Evolutionary conservation across 1,284 basidiomycete genomes (phyloP).

Genomic region (Microbotryum violaceum): DNA sequence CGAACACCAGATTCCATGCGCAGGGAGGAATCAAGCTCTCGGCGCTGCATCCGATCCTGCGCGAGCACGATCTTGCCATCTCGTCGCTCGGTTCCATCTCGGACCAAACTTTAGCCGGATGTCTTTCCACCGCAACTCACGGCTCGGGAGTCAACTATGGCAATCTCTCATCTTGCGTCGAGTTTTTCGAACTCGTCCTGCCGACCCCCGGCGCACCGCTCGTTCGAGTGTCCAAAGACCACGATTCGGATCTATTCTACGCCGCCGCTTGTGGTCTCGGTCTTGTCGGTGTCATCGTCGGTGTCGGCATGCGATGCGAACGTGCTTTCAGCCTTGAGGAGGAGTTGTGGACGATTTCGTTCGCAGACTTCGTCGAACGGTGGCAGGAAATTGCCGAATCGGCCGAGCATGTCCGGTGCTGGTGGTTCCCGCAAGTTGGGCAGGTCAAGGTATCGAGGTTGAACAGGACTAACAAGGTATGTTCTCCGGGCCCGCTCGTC

Average conservation of each 20-base stretch:
- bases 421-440: slow-evolving; percentile 86
- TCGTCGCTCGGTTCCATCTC: slow-evolving; percentile 92
- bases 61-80: slow-evolving; percentile 65
- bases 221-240: slow-evolving; percentile 58
- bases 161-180: slow-evolving; percentile 75
- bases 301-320: slow-evolving; percentile 70
- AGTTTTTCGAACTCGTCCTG: slow-evolving; percentile 63
- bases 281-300: slow-evolving; percentile 80
- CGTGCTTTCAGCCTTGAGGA: slow-evolving; percentile 77
- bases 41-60: slow-evolving; percentile 48
- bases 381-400: slow-evolving; percentile 55
- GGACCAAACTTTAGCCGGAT: slow-evolving; percentile 90
- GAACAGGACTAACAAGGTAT: slow-evolving; percentile 68
- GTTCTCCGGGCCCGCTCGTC: slow-evolving; percentile 35
- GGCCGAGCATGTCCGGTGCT: slow-evolving; percentile 81
- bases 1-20: slow-evolving; percentile 61
- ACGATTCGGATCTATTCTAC: slow-evolving; percentile 62
- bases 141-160: slow-evolving; percentile 76
- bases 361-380: slow-evolving; percentile 52
- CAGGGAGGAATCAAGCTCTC: slow-evolving; percentile 73
- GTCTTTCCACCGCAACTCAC: slow-evolving; percentile 91
- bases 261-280: slow-evolving; percentile 91
- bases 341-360: slow-evolving; percentile 57
- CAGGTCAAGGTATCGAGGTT: slow-evolving; percentile 64
- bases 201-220: slow-evolving; percentile 46